Percentiles rank a stretch among this genome's conserved stretches.
Evolutionary conservation across 495 filamentous ascomycete species (phyloP).

Genomic region (Xylaria venustula): DNA sequence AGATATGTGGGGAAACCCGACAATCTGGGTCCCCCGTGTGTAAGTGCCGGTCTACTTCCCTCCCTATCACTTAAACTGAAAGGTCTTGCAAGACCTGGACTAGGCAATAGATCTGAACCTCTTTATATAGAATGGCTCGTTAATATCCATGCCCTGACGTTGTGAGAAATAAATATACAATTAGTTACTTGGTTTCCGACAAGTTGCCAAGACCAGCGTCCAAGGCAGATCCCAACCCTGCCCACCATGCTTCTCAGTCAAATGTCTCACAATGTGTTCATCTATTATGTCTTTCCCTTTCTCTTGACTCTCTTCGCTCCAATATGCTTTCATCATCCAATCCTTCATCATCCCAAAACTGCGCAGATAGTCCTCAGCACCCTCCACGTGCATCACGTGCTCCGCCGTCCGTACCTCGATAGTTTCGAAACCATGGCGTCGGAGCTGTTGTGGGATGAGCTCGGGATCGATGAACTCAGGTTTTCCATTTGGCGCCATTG

Average conservation of each 20-base stretch:
- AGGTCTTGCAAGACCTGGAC: no score
- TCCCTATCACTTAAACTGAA: no score
- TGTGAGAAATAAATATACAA: background rate
- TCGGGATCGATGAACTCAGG: conserved; percentile 35
- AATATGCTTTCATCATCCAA: conserved; percentile 33
- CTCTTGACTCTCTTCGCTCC: conserved; percentile 38
- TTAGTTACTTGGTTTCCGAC: conserved; percentile 22
- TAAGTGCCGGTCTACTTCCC: no score
- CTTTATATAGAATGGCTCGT: no score
- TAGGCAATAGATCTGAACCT: no score
- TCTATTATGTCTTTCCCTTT: conserved; percentile 35
- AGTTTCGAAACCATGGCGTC: conserved; percentile 28
- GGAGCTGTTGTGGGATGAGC: conserved; percentile 34
- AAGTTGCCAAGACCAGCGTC: conserved; percentile 33
- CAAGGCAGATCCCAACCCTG: conserved; percentile 37
- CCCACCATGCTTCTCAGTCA: conserved; percentile 36
- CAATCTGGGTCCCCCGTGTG: no score
- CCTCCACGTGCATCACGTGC: conserved; percentile 26
- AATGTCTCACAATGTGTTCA: conserved; percentile 27
- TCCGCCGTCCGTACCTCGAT: conserved; percentile 32
- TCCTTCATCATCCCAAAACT: conserved; percentile 36
- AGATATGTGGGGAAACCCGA: no score
- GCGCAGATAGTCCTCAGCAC: conserved; percentile 29
- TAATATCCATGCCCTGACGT: no score
- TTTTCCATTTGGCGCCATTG: conserved; percentile 33